Evolutionary conservation across 768 basidiomycete species (phyloP), one percentile per base, ranked within the genome.

Genomic region (Cantharellus cinnabarinus): DNA sequence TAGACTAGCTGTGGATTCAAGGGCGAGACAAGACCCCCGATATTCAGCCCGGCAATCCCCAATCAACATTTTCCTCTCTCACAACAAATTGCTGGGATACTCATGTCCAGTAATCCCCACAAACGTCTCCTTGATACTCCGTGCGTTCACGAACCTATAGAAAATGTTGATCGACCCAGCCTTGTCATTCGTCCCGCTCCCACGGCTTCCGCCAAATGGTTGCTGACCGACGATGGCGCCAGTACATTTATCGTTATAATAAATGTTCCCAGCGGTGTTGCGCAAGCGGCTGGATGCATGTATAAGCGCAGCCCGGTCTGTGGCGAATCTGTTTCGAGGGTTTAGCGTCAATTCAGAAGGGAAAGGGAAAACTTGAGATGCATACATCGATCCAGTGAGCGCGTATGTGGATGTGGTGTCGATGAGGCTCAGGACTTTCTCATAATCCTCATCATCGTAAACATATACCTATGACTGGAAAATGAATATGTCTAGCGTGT

Each of bases 161-260:
- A 79, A 83, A 66, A 84, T 78, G 55, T 70, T 74, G 62, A 88
- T 79, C 62, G 86, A 89, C 34, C 86, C 95, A 1, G 93, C 90
- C 73, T 98, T 99, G 71, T 98, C 95, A 74, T 98, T 98, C 62
- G 94, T 99, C 38, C 95, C 94, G 67, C 85, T 89, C 40, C 77
- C 86, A 42, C 93, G 80, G 2, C 81, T 88, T 39, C 95, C 95
- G 54, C 95, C 95, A 68, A 99, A 99, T 5, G 95, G 94, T 71
- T 99, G 93, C 69, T 97, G 93, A 4, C 91, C 94, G 41, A 98
- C 90, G 55, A 89, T 87, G n/a, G 90, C 91, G 40, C 90, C 90
- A 1, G 94, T 99, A 71, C 90, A 98, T 70, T 94, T 93, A 65
- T 97, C 93, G 70, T 97, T 97, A 73, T 91, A 89, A 74, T 99